Evolutionary conservation across 2,329 filamentous ascomycete genomes (phyloP).

Genomic region (Xylaria sp.): DNA sequence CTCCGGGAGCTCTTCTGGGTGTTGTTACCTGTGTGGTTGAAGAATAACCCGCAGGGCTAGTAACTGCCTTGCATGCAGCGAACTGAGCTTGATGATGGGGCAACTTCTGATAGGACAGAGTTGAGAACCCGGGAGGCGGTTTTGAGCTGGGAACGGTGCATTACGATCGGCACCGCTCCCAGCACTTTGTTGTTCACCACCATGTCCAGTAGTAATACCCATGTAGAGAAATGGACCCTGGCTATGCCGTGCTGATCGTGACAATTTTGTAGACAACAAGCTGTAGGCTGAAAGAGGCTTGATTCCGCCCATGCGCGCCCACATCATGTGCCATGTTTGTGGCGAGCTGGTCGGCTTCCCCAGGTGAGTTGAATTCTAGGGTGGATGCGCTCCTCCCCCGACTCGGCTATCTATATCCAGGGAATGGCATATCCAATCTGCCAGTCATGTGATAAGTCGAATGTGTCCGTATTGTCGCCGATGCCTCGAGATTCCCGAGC

Average conservation of each 20-base stretch:
- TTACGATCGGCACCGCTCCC: conserved; percentile 14
- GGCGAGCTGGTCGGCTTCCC: conserved; percentile 15
- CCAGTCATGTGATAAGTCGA: conserved; percentile 13
- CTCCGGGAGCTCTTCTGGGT: conserved; percentile 13
- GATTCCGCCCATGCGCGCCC: conserved; percentile 9
- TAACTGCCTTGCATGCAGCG: conserved; percentile 26
- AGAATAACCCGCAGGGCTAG: conserved; percentile 23
- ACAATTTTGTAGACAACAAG: conserved; percentile 21
- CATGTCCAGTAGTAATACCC: conserved; percentile 11
- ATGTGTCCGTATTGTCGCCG: conserved; percentile 8
- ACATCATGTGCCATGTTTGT: conserved; percentile 21
- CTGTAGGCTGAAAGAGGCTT: conserved; percentile 11
- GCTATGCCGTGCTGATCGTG: conserved; percentile 24
- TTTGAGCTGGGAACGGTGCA: conserved; percentile 24
- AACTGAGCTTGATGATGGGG: conserved; percentile 29
- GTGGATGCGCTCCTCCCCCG: conserved; percentile 1
- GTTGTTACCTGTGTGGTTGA: conserved; percentile 21
- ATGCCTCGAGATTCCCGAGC: conserved; percentile 14
- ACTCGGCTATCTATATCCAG: conserved; percentile 5
- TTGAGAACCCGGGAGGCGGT: conserved; percentile 23
- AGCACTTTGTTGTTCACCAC: conserved; percentile 12
- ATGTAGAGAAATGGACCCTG: conserved; percentile 17
- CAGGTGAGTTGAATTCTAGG: conserved; percentile 2
- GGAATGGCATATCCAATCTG: conserved; percentile 5
- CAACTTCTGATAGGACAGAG: conserved; percentile 28